Conservation (phyloP, 352 stramenopile species). For the Phytopythium montanum region DNA sequence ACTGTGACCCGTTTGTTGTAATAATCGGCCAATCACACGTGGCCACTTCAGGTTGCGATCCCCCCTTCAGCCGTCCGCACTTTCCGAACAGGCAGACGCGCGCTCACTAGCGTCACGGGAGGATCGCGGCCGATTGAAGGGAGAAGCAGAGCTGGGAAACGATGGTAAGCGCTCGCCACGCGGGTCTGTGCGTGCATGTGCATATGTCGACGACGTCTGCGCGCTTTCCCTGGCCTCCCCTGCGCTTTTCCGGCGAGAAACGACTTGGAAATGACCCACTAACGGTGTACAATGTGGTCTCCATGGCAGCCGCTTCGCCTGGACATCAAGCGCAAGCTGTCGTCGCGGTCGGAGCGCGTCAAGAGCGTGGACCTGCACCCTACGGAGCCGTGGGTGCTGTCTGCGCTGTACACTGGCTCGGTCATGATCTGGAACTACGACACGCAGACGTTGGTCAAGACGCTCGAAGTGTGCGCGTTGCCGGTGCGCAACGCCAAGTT, state of each 20-base stretch:
- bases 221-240: not conserved
- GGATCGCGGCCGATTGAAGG: not conserved
- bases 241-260: not conserved
- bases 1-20: not conserved
- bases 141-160: not conserved
- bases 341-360: conserved; percentile 94
- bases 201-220: not conserved
- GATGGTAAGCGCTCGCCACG: not conserved
- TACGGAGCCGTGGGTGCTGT: conserved; percentile 97
- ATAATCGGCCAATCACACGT: not conserved
- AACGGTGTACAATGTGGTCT: not conserved
- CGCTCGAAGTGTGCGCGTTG: conserved; percentile 95
- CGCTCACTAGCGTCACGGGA: not conserved
- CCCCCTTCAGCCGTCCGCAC: not conserved
- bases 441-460: conserved; percentile 93
- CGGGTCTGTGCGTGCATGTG: not conserved
- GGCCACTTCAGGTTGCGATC: not conserved
- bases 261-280: not conserved
- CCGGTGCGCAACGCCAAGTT: conserved; percentile 95
- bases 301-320: conserved; percentile 61
- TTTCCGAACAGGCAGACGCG: conserved; percentile 1
- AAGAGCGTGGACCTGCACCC: conserved; percentile 99
- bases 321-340: conserved; percentile 94
- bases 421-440: conserved; percentile 99
- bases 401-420: conserved; percentile 96